Evolutionary conservation across 768 basidiomycete species (phyloP), one percentile per base, ranked within the genome.

Genomic region (Phylloporus sp.): DNA sequence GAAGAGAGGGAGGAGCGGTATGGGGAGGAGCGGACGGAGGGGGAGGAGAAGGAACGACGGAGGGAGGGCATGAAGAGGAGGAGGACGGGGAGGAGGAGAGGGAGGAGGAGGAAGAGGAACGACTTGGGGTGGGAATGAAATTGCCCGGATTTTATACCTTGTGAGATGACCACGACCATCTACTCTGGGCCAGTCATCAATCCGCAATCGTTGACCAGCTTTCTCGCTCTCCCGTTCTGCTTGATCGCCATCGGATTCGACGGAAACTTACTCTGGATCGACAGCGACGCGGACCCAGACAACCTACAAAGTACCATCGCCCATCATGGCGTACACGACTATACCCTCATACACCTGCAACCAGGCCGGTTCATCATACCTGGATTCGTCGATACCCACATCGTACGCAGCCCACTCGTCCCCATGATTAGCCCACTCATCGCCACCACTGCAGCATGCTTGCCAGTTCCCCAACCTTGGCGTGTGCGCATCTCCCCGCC

Each of bases 311-410:
- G 80, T 17, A 68, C 70, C 4, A 63, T 87, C 38, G 69, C 71
- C 1, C 63, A 67, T 35, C 77, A 81, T 50, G 84, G 81, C n/a
- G 58, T 69, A 17, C 36, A 61, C 2, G 5, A 10, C 29, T 53
- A 55, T 42, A 43, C 55, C 29, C 58, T 80, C 5, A 59, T 76
- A 9, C 46, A 46, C n/a, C 59, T 83, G 38, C 64, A 63, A 10
- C 64, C 72, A 3, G 80, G 79, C 14, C 73, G 82, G 53, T 93
- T 92, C 60, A 58, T 95, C 46, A 79, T 90, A 59, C 93, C 93
- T 6, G 93, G 93, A 4, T 81, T 95, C 63, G 71, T 94, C 44
- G 93, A 96, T 71, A 95, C 92, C 24, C 92, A 95, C 67, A 89
- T 86, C 27, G 92, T 92, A 60, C 61, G 84, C 64, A 26, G 14